These are phyloP conservation scores for Naegleria fowleri DNA, from an alignment of 208 protist species.

Conservation along the genomic window DNA sequence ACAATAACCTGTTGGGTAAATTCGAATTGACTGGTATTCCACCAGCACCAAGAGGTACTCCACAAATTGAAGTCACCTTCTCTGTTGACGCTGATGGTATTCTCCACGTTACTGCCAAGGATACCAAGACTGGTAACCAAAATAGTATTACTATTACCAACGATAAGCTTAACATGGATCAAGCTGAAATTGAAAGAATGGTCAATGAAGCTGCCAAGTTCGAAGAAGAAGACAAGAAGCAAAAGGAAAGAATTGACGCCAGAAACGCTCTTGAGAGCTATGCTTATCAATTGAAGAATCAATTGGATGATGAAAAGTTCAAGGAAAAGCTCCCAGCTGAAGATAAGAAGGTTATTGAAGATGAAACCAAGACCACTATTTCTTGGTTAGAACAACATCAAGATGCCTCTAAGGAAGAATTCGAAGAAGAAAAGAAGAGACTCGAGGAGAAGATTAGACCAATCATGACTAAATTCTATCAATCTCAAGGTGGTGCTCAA, in stretches of 20 bases:
- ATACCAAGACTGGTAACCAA: conserved; percentile 61
- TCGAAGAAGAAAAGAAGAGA: conserved; percentile 76
- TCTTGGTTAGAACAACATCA: conserved; percentile 90
- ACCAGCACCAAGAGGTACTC: conserved; percentile 73
- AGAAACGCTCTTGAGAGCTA: conserved; percentile 75
- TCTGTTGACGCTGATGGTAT: conserved; percentile 82
- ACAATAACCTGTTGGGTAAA: conserved; percentile 84
- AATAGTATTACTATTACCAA: conserved; percentile 74
- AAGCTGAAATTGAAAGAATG: conserved; percentile 80
- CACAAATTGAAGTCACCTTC: conserved; percentile 79
- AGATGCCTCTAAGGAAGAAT: conserved; percentile 85
- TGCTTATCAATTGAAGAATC: conserved; percentile 88
- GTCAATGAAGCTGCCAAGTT: conserved; percentile 71
- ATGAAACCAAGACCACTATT: conserved; percentile 77
- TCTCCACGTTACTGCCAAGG: conserved; percentile 71
- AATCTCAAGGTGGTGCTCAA: conserved; percentile 29
- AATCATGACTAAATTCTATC: conserved; percentile 87
- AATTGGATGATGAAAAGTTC: conserved; percentile 84
- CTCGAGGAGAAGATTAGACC: conserved; percentile 83
- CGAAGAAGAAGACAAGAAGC: conserved; percentile 69
- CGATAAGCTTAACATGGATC: conserved; percentile 64
- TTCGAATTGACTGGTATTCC: conserved; percentile 84
- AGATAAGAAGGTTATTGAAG: conserved; percentile 74
- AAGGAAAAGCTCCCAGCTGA: conserved; percentile 76
- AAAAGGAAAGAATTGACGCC: conserved; percentile 58